Base-by-base conservation (phyloP, 2,329 filamentous ascomycete genomes). In the Colletotrichum limetticola region DNA sequence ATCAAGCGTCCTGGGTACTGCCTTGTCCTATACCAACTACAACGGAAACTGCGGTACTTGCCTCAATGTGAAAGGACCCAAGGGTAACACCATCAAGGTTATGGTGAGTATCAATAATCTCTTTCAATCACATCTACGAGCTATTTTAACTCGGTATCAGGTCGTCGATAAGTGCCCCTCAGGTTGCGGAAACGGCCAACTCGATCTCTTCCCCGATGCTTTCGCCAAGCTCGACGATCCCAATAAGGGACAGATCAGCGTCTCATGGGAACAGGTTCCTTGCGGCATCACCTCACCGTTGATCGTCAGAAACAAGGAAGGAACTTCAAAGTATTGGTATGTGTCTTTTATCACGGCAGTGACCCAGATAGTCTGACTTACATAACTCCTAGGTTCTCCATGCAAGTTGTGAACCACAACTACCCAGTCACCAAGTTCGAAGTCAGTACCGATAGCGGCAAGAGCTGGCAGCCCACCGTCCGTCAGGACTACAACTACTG, bases 351-450 rank as follows among this genome's bases (percentile, higher is more conserved):
- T 32, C 12, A 26, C 16, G 7, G 28, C 16, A 30, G 30, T 14
- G 28, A 3, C 11, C n/a, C 32, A 8, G 32, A 85, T 79, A 22
- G 22, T 90, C 5, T 32, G 7, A 56, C 57, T 75, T 80, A 82
- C 77, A 85, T 85, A 24, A 60, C 90, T 91, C 9, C 12, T 24
- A 72, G 70, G 66, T 72, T 70, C 32, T 72, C 70, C 26, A 65
- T 72, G 85, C 91, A 93, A 79, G 90, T 92, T 52, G 84, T 91
- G 76, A 92, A 92, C 80, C 82, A 88, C 77, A 91, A 91, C 79
- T 83, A 88, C 68, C 84, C 86, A 11, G 85, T 92, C 53, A 77
- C 83, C 67, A 85, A 82, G 75, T 83, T 92, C 26, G 90, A 92
- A 75, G 90, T 92, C 71, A 90, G 87, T 70, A 89, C 85, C 26